A percentile compares a stretch with the other conserved stretches of the same genome.
These are phyloP conservation scores for Haematococcus sp. DNA, from an alignment of 139 green algal species.

Conservation along the genomic window DNA sequence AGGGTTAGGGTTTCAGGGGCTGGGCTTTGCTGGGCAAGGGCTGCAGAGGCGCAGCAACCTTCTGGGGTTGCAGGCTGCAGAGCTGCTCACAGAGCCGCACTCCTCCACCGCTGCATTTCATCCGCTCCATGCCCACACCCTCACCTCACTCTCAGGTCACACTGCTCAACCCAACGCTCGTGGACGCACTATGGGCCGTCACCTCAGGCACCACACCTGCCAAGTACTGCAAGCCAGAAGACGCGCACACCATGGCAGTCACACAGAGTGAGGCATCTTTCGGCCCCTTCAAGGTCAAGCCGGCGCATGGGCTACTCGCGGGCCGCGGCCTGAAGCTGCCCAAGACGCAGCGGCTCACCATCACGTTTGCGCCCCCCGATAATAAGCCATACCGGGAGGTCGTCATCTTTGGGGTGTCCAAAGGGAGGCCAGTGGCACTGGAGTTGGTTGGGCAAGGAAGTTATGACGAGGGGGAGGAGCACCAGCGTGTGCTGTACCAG, in stretches of 20 bases:
- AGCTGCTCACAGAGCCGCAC: too few species aligned
- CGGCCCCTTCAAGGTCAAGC: conserved; percentile 35
- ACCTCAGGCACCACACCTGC: neutral
- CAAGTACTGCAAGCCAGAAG: conserved; percentile 1
- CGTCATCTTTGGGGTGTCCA: conserved; percentile 30
- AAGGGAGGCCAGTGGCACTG: conserved; percentile 26
- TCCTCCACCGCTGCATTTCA: too few species aligned
- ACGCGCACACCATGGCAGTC: neutral
- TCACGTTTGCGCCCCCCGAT: conserved; percentile 36
- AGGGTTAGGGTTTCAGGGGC: too few species aligned
- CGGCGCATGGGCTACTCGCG: conserved; percentile 24
- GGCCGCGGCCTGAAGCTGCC: conserved; percentile 34
- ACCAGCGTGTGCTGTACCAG: conserved; percentile 27
- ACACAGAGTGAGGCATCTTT: conserved; percentile 24
- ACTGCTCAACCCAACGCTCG: conserved; percentile 41
- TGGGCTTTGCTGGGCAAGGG: too few species aligned
- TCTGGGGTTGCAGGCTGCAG: too few species aligned
- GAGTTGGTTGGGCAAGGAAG: conserved; percentile 26
- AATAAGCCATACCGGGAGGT: conserved; percentile 8
- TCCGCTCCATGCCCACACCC: too few species aligned
- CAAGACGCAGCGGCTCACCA: conserved; percentile 22
- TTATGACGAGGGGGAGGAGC: conserved; percentile 41
- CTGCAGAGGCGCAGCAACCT: too few species aligned
- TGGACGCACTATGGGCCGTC: conserved; percentile 42
- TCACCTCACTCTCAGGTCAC: conserved; percentile 11